Percentiles rank a stretch among this genome's conserved stretches.
These are phyloP conservation scores for Gracilaria domingensis DNA, from an alignment of 23 red algal species.

Conservation along the genomic window DNA sequence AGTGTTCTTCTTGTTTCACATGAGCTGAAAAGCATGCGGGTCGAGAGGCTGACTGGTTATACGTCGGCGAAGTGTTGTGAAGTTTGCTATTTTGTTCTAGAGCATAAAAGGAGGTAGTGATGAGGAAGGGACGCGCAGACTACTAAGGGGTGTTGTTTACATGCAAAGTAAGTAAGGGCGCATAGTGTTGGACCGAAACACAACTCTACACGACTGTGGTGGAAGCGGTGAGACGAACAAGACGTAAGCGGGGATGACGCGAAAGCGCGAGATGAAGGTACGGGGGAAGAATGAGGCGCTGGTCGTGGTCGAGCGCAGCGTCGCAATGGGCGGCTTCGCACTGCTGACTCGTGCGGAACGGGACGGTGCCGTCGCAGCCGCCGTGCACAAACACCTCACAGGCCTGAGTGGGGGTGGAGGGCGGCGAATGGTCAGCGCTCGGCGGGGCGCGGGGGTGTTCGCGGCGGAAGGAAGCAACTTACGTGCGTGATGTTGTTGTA, in stretches of 20 bases:
- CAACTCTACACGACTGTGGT: slow-evolving; percentile 15
- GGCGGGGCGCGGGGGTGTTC: not conserved
- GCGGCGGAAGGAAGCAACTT: not conserved
- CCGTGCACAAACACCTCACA: slow-evolving; percentile 78
- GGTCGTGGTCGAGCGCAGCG: not conserved
- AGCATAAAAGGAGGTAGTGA: too few relatives aligned
- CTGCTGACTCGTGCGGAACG: slow-evolving; percentile 72
- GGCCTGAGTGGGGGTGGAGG: slow-evolving; percentile 5
- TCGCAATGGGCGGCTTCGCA: slow-evolving; percentile 83
- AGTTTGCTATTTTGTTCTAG: too few relatives aligned
- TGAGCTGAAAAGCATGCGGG: too few relatives aligned
- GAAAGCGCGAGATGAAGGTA: not conserved
- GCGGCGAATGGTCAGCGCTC: not conserved
- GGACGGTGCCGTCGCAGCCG: slow-evolving; percentile 73
- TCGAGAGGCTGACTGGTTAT: too few relatives aligned
- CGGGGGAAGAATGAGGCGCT: not conserved
- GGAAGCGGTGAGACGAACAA: slow-evolving; percentile 3
- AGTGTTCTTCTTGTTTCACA: too few relatives aligned
- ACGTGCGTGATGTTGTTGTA: slow-evolving; percentile 59
- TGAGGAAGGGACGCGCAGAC: too few relatives aligned
- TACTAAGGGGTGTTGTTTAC: too few relatives aligned
- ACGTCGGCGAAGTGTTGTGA: too few relatives aligned
- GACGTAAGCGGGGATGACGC: slow-evolving; percentile 10
- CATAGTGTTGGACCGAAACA: not conserved
- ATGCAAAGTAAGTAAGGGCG: too few relatives aligned